A percentile compares a stretch with the other conserved stretches of the same genome.
phyloP scores from a whole-genome alignment of 2,329 filamentous ascomycete species.

The Phymatotrichopsis omnivora region DNA sequence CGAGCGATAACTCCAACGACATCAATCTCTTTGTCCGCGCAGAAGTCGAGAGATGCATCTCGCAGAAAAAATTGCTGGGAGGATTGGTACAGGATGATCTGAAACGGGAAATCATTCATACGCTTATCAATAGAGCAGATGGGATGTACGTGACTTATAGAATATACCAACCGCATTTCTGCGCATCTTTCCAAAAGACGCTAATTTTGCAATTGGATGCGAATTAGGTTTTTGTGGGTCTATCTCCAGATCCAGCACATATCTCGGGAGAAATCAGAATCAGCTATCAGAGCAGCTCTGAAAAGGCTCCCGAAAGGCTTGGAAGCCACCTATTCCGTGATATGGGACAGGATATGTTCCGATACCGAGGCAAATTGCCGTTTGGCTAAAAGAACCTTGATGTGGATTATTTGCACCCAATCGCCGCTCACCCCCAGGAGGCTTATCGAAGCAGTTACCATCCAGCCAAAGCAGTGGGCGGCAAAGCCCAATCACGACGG shows the following conservation, averaged over 20 bases:
- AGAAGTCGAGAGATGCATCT: constrained; percentile 6
- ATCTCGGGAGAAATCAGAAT: not conserved
- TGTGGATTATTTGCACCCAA: constrained; percentile 3
- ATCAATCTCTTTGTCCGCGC: constrained; percentile 11
- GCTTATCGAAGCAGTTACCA: constrained; percentile 7
- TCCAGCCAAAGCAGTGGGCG: too few relatives aligned
- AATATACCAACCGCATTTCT: not conserved
- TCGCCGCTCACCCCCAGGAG: not conserved
- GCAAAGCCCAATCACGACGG: too few relatives aligned
- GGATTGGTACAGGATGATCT: constrained; percentile 2
- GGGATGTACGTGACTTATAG: constrained; percentile 10
- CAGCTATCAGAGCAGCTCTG: not conserved
- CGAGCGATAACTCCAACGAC: constrained; percentile 6
- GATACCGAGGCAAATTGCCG: not conserved
- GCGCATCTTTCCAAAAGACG: too few relatives aligned
- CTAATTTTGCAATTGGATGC: not conserved
- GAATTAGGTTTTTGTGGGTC: constrained; percentile 9
- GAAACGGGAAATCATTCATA: constrained; percentile 1
- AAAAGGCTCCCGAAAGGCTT: not conserved
- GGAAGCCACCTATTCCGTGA: not conserved
- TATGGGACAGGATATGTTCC: not conserved
- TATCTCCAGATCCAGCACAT: constrained; percentile 5
- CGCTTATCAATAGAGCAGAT: constrained; percentile 5
- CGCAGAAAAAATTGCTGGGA: not conserved
- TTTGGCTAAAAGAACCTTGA: not conserved